Evolutionary conservation across 2,329 filamentous ascomycete genomes (phyloP), one percentile per base, ranked within the genome.

Genomic region (Botrytis medusae): DNA sequence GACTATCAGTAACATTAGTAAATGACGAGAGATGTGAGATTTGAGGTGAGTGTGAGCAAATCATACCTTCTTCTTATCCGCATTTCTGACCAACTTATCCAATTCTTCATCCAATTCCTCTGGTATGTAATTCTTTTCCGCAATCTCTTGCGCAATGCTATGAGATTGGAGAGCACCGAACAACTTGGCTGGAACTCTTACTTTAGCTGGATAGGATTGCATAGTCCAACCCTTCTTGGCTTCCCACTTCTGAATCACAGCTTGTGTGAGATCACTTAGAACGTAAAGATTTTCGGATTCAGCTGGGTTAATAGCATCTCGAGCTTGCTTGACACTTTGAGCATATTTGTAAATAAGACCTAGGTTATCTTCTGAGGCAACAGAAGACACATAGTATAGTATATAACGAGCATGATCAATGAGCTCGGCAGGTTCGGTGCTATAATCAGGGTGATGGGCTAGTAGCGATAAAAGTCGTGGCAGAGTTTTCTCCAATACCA

Each of bases 361-460:
- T 25, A 98, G 86, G 78, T 98, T 99, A 62, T 93, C 89, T 81
- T 97, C 93, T 0, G 91, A 95, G 16, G 93, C 93, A 29, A 98
- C 90, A 54, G 91, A 90, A 75, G 88, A 90, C 64, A 98, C 86
- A 80, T 97, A 99, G 83, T 95, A 98, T 60, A 98, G 82, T 73
- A 99, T 90, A 81, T 98, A 99, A 77, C 91, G 90, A 9, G 93
- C 91, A 81, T 97, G 95, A 80, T 97, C 93, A 62, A 90, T 86
- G 67, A 98, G 84, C 65, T 94, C 91, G 22, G 89, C 87, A 3
- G 90, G 83, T 9, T 89, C 87, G 2, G 86, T 81, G 74, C 88
- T 90, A 77, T 95, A 98, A 81, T 99, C 96, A 1, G 95, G 95
- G 81, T 99, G 96, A 81, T 98, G 95, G 8, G 95, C 95, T 61